phyloP scores from a whole-genome alignment of 2,329 filamentous ascomycete genomes.

The Microdochium nivale region DNA sequence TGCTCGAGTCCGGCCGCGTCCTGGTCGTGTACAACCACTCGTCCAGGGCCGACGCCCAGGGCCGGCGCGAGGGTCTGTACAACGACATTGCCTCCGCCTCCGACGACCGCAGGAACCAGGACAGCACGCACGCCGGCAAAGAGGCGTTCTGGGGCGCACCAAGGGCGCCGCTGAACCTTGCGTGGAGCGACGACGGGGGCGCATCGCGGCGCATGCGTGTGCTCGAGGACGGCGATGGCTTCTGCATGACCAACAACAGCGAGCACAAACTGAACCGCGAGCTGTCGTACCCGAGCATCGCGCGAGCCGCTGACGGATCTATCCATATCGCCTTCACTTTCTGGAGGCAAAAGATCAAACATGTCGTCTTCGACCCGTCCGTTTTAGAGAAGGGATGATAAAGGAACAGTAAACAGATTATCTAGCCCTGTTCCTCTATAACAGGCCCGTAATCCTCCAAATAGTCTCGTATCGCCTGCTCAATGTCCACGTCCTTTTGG shows the following conservation, averaged over 20 bases:
- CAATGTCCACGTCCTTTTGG: neutral
- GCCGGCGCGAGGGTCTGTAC: slow-evolving; percentile 29
- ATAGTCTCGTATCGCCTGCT: neutral
- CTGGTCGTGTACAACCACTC: slow-evolving; percentile 32
- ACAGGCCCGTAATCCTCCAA: neutral
- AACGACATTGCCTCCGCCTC: slow-evolving; percentile 32
- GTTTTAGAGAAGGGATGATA: neutral
- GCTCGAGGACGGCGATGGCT: slow-evolving; percentile 33
- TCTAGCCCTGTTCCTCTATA: no score
- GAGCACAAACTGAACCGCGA: slow-evolving; percentile 30
- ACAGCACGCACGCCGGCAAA: slow-evolving; percentile 19
- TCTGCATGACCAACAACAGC: slow-evolving; percentile 35
- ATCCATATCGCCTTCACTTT: neutral
- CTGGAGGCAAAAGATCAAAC: neutral
- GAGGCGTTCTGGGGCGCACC: slow-evolving; percentile 35
- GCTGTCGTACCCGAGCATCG: slow-evolving; percentile 33
- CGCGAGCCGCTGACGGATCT: neutral
- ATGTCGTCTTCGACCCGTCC: neutral
- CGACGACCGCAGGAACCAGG: slow-evolving; percentile 29
- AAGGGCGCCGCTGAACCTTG: slow-evolving; percentile 23
- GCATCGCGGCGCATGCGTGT: slow-evolving; percentile 26
- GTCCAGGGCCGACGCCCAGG: slow-evolving; percentile 18
- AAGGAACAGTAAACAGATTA: no score
- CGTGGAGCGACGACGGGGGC: slow-evolving; percentile 24
- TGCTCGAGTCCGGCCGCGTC: slow-evolving; percentile 23